A percentile compares a stretch with the other conserved stretches of the same genome.
Conservation (phyloP, 441 rosid genomes). For the Flueggea neowawraea region DNA sequence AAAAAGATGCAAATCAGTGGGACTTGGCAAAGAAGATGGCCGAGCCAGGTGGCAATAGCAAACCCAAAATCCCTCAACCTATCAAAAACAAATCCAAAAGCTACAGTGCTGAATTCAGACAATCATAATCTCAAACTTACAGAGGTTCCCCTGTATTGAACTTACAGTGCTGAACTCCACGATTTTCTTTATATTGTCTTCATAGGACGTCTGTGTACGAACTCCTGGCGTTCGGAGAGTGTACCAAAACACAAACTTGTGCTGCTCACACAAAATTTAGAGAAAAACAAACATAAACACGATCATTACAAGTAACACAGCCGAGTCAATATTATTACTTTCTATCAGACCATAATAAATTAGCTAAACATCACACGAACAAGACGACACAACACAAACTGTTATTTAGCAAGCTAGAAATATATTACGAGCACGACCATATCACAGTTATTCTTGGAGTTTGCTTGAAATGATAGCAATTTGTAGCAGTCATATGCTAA, state of each 20-base stretch:
- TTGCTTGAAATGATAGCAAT: no score
- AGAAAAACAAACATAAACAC: neutral
- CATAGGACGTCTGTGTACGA: conserved; percentile 82
- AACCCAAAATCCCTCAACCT: conserved; percentile 98
- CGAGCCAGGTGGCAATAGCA: conserved; percentile 92
- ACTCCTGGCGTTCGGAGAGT: conserved; percentile 93
- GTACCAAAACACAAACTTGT: conserved; percentile 90
- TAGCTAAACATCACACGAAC: no score
- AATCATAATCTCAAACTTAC: neutral
- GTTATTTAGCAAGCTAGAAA: no score
- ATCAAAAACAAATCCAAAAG: conserved; percentile 8
- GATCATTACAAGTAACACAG: no score
- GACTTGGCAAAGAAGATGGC: conserved; percentile 86
- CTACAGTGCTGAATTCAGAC: conserved; percentile 8
- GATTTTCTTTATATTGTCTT: conserved; percentile 93
- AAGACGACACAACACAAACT: no score
- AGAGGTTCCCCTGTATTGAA: neutral
- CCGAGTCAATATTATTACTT: neutral
- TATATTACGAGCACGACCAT: no score
- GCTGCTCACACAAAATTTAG: conserved; percentile 28
- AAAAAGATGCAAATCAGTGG: conserved; percentile 94
- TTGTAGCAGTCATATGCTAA: no score
- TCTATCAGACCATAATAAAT: neutral
- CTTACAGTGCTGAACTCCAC: conserved; percentile 90
- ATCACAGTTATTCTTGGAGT: no score